Evolutionary conservation across 2,329 filamentous ascomycete species (phyloP).

Genomic region (Neonectria sp.): DNA sequence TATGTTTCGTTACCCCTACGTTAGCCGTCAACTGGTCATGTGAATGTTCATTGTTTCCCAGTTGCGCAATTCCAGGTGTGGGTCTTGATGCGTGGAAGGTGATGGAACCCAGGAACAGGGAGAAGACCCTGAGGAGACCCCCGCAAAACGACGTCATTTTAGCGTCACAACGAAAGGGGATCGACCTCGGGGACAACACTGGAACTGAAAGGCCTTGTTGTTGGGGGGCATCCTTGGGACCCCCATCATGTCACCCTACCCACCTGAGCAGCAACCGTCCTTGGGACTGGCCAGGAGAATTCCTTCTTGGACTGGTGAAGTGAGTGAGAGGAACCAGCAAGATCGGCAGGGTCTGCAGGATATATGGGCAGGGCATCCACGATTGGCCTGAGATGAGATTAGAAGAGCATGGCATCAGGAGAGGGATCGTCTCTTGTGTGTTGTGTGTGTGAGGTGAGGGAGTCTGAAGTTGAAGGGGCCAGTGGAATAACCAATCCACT

Average conservation of each 20-base stretch:
- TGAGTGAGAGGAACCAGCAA: neutral
- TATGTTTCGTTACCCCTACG: neutral
- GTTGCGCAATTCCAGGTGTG: too few relatives aligned
- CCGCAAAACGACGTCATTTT: constrained; percentile 37
- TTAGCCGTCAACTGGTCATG: neutral
- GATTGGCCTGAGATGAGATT: neutral
- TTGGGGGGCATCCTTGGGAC: neutral
- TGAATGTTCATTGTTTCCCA: neutral
- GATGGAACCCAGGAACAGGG: constrained; percentile 30
- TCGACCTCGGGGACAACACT: constrained; percentile 31
- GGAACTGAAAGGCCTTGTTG: neutral
- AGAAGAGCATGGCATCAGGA: neutral
- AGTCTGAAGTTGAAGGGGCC: neutral
- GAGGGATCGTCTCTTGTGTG: neutral
- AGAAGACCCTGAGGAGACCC: constrained; percentile 39
- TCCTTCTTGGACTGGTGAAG: neutral
- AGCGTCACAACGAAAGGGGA: constrained; percentile 27
- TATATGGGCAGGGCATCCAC: neutral
- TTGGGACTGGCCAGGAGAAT: neutral
- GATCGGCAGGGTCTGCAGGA: neutral
- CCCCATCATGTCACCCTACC: constrained; percentile 9
- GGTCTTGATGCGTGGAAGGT: constrained; percentile 23
- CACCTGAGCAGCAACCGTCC: neutral
- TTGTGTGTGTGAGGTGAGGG: neutral
- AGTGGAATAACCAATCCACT: neutral